Evolutionary conservation across 257 asterid genomes (phyloP), one percentile per base, ranked within the genome.

Genomic region (Gynochthodes officinalis): DNA sequence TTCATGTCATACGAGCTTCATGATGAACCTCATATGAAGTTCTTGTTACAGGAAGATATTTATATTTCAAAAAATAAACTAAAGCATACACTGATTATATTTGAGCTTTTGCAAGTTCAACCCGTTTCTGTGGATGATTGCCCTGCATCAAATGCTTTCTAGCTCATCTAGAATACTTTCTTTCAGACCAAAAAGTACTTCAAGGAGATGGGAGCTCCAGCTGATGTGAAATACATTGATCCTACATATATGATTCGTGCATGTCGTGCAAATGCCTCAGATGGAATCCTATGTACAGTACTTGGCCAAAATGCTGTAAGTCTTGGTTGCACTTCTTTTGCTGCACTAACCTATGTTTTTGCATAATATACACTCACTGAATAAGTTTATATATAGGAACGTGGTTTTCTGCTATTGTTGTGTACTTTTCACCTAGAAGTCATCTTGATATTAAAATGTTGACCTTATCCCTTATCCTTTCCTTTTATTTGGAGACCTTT

Each of bases 271-370:
- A 94, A 91, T 79, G 99, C 97, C 70, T 91, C 99, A 5, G 97
- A 94, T 80, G 93, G 95, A 77, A 89, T 94, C 79, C 92, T 94
- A 64, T 94, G 97, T 83, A 88, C 99, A 2, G 96, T 94, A 67
- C 97, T 94, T 71, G 97, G 97, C 64, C 99, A 94, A 91, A 94
- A 94, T 81, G 99, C 98, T 69, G 99, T 91, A 89, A 84, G 97
- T 76, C 62, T 64, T 10, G 2, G 44, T 39, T 69, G 33, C 44
- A 37, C 28, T 46, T 64, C 49, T n/a, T 32, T 52, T 27, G 40
- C 52, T 57, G 52, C 48, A 68, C 14, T 44, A 11, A 25, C 33
- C 35, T 39, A 21, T 25, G 32, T 72, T 19, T n/a, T 60, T 3
- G 19, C 33, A 27, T 28, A 46, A 14, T 72, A 42, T 8, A 64